Evolutionary conservation across 352 stramenopile genomes (phyloP).

Genomic region (Thalassiosira sp.): DNA sequence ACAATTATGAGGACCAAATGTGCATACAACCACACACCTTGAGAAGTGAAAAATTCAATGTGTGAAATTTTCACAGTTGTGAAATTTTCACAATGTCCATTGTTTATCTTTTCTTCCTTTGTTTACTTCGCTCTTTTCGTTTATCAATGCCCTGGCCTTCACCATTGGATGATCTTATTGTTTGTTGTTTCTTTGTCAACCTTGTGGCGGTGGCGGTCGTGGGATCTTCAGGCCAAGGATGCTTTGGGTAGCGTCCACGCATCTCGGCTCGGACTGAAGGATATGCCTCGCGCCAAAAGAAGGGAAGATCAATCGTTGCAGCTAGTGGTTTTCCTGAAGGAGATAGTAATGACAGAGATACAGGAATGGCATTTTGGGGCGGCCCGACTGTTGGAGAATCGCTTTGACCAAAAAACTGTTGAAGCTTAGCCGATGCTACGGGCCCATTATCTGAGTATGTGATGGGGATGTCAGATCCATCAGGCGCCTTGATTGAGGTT

Average conservation of each 20-base stretch:
- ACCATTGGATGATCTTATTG: neutral
- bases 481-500: slow-evolving; percentile 53
- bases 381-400: slow-evolving; percentile 53
- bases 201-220: slow-evolving; percentile 50
- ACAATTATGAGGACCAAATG: too few species aligned
- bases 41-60: too few species aligned
- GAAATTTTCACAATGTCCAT: too few species aligned
- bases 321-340: slow-evolving; percentile 58
- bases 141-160: slow-evolving; percentile 5
- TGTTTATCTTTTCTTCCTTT: slow-evolving; percentile 24
- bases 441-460: slow-evolving; percentile 53
- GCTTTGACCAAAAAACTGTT: slow-evolving; percentile 71
- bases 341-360: slow-evolving; percentile 58
- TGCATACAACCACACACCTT: too few species aligned
- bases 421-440: slow-evolving; percentile 62
- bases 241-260: slow-evolving; percentile 67
- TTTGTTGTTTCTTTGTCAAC: slow-evolving; percentile 65
- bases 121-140: slow-evolving; percentile 37
- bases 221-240: slow-evolving; percentile 74
- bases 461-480: slow-evolving; percentile 60
- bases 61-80: too few species aligned
- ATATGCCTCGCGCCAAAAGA: slow-evolving; percentile 72
- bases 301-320: slow-evolving; percentile 67
- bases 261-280: slow-evolving; percentile 62
- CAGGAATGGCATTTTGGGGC: slow-evolving; percentile 30